Evolutionary conservation across 306 rosid genomes (phyloP), one percentile per base, ranked within the genome.

Genomic region (Dryas drummondii): DNA sequence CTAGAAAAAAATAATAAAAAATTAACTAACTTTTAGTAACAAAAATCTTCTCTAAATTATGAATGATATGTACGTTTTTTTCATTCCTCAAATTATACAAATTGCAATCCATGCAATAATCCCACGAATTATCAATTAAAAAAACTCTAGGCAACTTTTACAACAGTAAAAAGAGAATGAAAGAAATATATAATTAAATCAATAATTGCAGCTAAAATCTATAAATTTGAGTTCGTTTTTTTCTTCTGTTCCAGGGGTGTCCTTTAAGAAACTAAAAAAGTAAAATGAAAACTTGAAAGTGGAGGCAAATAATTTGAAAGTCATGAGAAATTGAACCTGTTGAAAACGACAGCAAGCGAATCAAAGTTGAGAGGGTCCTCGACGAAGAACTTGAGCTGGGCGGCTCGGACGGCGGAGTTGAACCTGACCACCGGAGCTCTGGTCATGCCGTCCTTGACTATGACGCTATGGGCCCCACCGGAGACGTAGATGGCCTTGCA

Each of bases 391-490:
- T 67, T 79, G 17, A 66, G 63, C 68, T 73, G 52, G 14, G 72
- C 68, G 0, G 78, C 82, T 52, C 68, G 55, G 27, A 63, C 47
- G 10, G 72, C 74, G n/a, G 78, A 55, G 15, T 6, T 19, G 50
- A 79, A 73, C 70, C 78, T 41, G 1, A 79, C 82, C 0, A 79
- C 68, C 5, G 82, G 82, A 56, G 82, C 82, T 57, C 74, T 79
- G 22, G 82, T 79, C 78, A 79, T 79, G 54, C 62, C 74, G 63
- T 79, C 82, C 4, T 42, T 65, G 27, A 66, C 47, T 27, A 79
- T 16, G 32, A 73, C 61, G 41, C 78, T 58, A 47, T 41, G 42
- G 60, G 82, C 82, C 7, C 78, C 82, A 14, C 75, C 78, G 17
- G 78, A 79, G 51, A 46, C 68, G 52, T 79, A 45, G 52, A 79